Base-by-base conservation (phyloP, 345 rosid species). In the Camelina sativa region DNA sequence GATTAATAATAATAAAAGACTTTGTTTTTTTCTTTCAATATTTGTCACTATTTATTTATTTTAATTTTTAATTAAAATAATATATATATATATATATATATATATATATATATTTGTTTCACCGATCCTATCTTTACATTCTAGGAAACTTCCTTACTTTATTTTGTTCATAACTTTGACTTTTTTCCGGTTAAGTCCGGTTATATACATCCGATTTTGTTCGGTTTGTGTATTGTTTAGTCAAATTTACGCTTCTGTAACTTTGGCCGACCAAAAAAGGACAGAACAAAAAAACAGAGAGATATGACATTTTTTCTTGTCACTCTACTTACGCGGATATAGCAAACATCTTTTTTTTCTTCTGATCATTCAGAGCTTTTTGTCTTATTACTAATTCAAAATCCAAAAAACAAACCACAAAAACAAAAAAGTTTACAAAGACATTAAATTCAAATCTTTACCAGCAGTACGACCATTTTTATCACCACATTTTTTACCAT, bases 401-500 rank as follows among this genome's bases (percentile, higher is more conserved):
- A 34, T 28, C 30, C 30, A 28, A 28, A 28, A 28, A 28, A 28
- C 30, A 28, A 28, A 23, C 25, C 25, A 23, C 25, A 23, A 23
- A 23, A 23, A 16, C 4, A 12, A 8, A 50, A 40, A 51, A 2
- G 11, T 56, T 74, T 37, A 65, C 11, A 74, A 34, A 60, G 62
- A 50, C 32, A 62, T 34, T 28, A 62, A 62, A 54, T 53, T 28
- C 30, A 28, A 28, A 28, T 28, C 44, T 41, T 16, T 34, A 46
- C 58, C 20, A 2, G 15, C 6, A 52, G 59, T 58, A 73, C 50
- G 47, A 65, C 71, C 47, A 73, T 15, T 17, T 41, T 38, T 41
- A 75, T 40, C 63, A 75, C 68, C 69, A 68, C 51, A 6, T 34
- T 76, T 62, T 62, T 69, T 66, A 69, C 69, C 73, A 65, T 52